phyloP scores from a whole-genome alignment of 2,329 filamentous ascomycete genomes.

The Aspergillus aculeatus region DNA sequence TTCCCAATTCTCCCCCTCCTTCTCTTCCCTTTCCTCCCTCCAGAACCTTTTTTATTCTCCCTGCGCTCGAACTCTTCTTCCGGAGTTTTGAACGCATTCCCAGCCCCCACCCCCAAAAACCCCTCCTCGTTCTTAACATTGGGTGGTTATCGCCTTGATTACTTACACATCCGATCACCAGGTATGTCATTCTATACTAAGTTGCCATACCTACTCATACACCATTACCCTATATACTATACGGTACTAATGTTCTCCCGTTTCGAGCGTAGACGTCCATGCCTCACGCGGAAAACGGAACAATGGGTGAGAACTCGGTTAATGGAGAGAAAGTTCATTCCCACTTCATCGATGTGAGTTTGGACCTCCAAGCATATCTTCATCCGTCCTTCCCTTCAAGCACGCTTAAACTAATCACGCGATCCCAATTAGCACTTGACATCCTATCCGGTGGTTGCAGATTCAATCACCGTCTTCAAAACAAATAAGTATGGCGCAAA shows the following conservation, averaged over 20 bases:
- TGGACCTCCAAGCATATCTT: conserved; percentile 10
- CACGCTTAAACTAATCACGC: too few species aligned
- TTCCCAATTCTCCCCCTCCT: neutral
- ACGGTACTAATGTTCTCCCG: neutral
- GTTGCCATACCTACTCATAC: neutral
- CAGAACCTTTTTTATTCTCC: neutral
- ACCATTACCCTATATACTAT: neutral
- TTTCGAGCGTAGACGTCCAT: conserved; percentile 29
- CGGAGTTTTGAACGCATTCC: neutral
- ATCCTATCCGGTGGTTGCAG: conserved; percentile 79
- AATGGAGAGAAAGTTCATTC: conserved; percentile 53
- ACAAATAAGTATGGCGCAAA: conserved; percentile 79
- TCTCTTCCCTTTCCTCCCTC: neutral
- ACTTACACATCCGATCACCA: neutral
- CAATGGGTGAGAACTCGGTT: conserved; percentile 48
- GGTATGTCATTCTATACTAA: neutral
- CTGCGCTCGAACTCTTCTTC: neutral
- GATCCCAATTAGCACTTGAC: conserved; percentile 66
- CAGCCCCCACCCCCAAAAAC: neutral
- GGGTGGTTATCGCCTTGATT: neutral
- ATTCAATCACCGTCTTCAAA: conserved; percentile 75
- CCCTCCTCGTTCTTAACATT: neutral
- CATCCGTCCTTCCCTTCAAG: too few species aligned
- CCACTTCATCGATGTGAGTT: conserved; percentile 45
- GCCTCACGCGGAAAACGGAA: conserved; percentile 51